Evolutionary conservation across 208 protist genomes (phyloP).

Genomic region (Trypanosoma melophagium): DNA sequence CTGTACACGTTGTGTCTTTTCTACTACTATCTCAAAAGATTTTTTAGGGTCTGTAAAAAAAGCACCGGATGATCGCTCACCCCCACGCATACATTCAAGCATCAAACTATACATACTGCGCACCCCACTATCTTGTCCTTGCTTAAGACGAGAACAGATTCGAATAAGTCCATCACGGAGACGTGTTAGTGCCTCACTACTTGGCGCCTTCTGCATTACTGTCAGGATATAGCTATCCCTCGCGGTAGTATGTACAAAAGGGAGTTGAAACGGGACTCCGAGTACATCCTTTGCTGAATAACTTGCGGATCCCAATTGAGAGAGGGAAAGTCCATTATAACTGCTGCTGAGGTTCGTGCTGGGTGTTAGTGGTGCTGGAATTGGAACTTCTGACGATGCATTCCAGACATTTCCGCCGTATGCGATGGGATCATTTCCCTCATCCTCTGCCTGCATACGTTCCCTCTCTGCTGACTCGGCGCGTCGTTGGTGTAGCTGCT

Average conservation of each 20-base stretch:
- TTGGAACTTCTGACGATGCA: too few species aligned
- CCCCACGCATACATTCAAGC: constrained; percentile 17
- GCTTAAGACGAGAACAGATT: constrained; percentile 57
- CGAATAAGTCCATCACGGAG: constrained; percentile 42
- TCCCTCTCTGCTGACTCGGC: constrained; percentile 38
- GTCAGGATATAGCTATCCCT: constrained; percentile 45
- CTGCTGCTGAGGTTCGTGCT: too few species aligned
- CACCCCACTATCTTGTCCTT: constrained; percentile 38
- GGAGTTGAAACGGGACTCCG: constrained; percentile 20
- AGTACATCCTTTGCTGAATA: not conserved
- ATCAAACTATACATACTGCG: constrained; percentile 39
- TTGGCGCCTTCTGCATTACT: constrained; percentile 43
- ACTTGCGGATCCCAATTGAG: not conserved
- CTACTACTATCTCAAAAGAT: constrained; percentile 47
- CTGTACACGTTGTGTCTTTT: constrained; percentile 49
- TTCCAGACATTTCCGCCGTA: not conserved
- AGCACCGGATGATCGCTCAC: not conserved
- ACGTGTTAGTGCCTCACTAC: constrained; percentile 39
- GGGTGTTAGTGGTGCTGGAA: too few species aligned
- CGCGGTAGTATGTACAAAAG: constrained; percentile 45
- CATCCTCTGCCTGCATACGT: constrained; percentile 50
- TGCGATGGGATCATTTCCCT: not conserved
- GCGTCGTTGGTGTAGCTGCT: constrained; percentile 32
- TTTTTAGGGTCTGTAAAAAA: constrained; percentile 21
- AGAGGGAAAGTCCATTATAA: too few species aligned